Percentiles rank a stretch among this genome's conserved stretches.
Conservation (phyloP, 2,329 filamentous ascomycete genomes). For the Clathrospora elynae region DNA sequence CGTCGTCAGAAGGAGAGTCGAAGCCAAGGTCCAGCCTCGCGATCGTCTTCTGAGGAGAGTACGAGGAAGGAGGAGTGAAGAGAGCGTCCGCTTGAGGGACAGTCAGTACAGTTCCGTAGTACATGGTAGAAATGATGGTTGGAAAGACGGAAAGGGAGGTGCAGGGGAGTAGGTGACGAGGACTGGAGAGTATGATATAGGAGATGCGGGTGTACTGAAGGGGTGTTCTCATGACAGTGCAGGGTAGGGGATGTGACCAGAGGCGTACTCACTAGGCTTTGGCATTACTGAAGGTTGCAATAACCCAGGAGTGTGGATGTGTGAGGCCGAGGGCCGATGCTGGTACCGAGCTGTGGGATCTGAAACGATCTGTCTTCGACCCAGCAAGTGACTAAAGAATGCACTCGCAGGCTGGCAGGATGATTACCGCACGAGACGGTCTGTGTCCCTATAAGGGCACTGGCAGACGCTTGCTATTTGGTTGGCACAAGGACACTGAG, state of each 20-base stretch:
- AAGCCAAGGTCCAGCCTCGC: slow-evolving; percentile 47
- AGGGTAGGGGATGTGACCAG: slow-evolving; percentile 37
- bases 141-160: slow-evolving; percentile 20
- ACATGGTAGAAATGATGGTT: slow-evolving; percentile 36
- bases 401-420: slow-evolving; percentile 37
- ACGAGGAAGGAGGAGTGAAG: slow-evolving; percentile 50
- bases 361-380: slow-evolving; percentile 47
- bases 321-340: slow-evolving; percentile 41
- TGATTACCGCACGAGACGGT: slow-evolving; percentile 47
- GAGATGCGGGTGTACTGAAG: slow-evolving; percentile 17
- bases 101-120: slow-evolving; percentile 46
- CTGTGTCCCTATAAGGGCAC: slow-evolving; percentile 46
- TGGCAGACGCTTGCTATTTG: slow-evolving; percentile 41
- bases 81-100: slow-evolving; percentile 51
- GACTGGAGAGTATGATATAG: slow-evolving; percentile 32
- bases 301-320: slow-evolving; percentile 44
- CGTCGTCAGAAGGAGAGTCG: slow-evolving; percentile 49
- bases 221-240: slow-evolving; percentile 41
- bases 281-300: slow-evolving; percentile 49
- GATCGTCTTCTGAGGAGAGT: slow-evolving; percentile 48
- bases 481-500: slow-evolving; percentile 40
- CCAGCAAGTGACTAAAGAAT: slow-evolving; percentile 45
- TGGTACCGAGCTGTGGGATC: slow-evolving; percentile 44
- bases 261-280: slow-evolving; percentile 48
- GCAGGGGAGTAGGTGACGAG: slow-evolving; percentile 7